These are phyloP conservation scores for Elaeagnus macrophylla DNA, from an alignment of 306 rosid species.

Conservation along the genomic window DNA sequence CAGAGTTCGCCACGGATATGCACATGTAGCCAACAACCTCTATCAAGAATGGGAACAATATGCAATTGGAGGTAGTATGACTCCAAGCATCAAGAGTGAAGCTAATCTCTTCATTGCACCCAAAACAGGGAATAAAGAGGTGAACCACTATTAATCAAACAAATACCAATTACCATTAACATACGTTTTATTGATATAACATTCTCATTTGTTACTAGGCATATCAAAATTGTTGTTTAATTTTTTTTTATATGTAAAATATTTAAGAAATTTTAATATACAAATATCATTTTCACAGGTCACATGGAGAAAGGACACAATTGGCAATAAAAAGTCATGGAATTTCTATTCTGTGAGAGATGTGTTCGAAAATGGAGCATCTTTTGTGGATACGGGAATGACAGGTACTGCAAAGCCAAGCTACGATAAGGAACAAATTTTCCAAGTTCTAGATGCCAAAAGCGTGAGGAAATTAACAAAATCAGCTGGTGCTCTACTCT, in stretches of 20 bases:
- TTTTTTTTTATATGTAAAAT: too few species aligned
- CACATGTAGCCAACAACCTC: slow-evolving; percentile 36
- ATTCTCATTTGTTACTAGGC: too few species aligned
- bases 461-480: slow-evolving; percentile 20
- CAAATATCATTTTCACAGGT: slow-evolving; percentile 2
- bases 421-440: slow-evolving; percentile 16
- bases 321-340: slow-evolving; percentile 14
- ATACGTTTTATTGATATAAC: too few species aligned
- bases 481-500: slow-evolving; percentile 36
- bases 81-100: slow-evolving; percentile 36
- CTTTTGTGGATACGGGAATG: slow-evolving; percentile 9
- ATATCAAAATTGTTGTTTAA: too few species aligned
- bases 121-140: slow-evolving; percentile 28
- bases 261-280: too few species aligned
- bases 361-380: slow-evolving; percentile 31
- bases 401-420: slow-evolving; percentile 15
- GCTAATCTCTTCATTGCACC: slow-evolving; percentile 36
- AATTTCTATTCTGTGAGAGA: slow-evolving; percentile 25
- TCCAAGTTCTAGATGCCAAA: slow-evolving; percentile 25
- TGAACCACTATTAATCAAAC: not conserved
- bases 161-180: too few species aligned
- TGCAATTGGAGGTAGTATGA: slow-evolving; percentile 45
- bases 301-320: slow-evolving; percentile 21
- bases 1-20: slow-evolving; percentile 34
- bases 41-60: slow-evolving; percentile 33